Evolutionary conservation across 441 rosid genomes (phyloP).

Genomic region (Erodium moschatum): DNA sequence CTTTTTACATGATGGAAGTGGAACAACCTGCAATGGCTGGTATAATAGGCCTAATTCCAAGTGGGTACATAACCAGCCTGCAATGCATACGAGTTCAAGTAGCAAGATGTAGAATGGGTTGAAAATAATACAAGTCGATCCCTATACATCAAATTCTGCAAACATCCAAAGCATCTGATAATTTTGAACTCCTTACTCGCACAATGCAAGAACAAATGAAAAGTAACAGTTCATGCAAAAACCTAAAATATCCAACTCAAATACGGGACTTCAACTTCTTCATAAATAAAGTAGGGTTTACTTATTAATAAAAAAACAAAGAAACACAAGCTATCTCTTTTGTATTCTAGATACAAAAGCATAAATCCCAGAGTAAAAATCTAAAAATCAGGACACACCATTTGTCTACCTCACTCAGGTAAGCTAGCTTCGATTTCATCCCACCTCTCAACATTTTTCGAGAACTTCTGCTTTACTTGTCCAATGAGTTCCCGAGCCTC

Average conservation of each 20-base stretch:
- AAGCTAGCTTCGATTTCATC: slow-evolving; percentile 61
- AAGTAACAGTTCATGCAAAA: no score
- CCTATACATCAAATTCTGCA: neutral
- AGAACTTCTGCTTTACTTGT: slow-evolving; percentile 46
- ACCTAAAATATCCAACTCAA: neutral
- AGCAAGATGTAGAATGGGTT: neutral
- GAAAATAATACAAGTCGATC: no score
- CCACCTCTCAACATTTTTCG: slow-evolving; percentile 46
- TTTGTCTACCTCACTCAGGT: slow-evolving; percentile 29
- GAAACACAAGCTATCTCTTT: neutral
- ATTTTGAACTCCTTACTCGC: neutral
- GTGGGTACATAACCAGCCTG: neutral
- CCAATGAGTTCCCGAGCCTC: slow-evolving; percentile 52
- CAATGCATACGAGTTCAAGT: no score
- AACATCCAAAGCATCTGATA: neutral
- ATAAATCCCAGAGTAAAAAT: neutral
- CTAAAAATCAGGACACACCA: neutral
- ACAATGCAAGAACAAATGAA: neutral
- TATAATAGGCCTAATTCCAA: neutral
- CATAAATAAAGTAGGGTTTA: neutral
- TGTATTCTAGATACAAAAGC: neutral
- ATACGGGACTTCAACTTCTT: no score
- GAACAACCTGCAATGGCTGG: neutral
- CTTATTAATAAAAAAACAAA: neutral
- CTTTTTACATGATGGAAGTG: neutral